phyloP scores from a whole-genome alignment of 2,329 filamentous ascomycete genomes.

The Nigrospora sphaerica region DNA sequence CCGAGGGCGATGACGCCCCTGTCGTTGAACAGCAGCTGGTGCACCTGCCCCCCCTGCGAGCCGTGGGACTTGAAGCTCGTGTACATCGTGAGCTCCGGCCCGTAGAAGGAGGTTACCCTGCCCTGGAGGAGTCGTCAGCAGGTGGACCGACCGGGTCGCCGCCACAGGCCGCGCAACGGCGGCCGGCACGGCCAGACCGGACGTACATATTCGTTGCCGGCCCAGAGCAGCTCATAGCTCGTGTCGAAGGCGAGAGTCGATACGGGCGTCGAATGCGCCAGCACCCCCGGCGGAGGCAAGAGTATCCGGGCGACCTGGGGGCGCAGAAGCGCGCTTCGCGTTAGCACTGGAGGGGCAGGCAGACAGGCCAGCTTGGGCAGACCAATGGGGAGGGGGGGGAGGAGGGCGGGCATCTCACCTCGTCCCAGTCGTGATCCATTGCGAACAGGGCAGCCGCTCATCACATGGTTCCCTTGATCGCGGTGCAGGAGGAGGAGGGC shows the following conservation, averaged over 20 bases:
- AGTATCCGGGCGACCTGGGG: constrained; percentile 72
- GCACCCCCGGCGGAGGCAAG: constrained; percentile 69
- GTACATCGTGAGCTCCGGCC: constrained; percentile 77
- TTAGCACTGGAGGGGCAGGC: not conserved
- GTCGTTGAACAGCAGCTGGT: constrained; percentile 86
- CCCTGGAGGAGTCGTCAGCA: constrained; percentile 48
- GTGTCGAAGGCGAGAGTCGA: constrained; percentile 85
- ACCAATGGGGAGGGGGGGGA: constrained; percentile 1
- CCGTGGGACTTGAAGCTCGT: constrained; percentile 82
- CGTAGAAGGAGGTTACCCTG: constrained; percentile 81
- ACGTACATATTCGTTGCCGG: constrained; percentile 80
- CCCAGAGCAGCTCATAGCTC: constrained; percentile 84
- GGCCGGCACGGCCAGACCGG: constrained; percentile 2
- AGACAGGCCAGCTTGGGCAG: no score
- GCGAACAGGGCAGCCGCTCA: constrained; percentile 15
- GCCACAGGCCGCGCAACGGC: not conserved
- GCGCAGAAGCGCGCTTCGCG: constrained; percentile 5
- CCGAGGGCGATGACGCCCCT: constrained; percentile 85
- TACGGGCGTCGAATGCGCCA: constrained; percentile 63
- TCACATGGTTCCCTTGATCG: constrained; percentile 12
- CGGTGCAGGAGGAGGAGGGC: no score
- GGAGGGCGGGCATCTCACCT: constrained; percentile 36
- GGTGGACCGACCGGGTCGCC: constrained; percentile 1
- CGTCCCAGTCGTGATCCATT: constrained; percentile 65
- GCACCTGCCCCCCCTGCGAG: constrained; percentile 67